Evolutionary conservation across 257 asterid species (phyloP).

Genomic region (Paraleonurus japonicus): DNA sequence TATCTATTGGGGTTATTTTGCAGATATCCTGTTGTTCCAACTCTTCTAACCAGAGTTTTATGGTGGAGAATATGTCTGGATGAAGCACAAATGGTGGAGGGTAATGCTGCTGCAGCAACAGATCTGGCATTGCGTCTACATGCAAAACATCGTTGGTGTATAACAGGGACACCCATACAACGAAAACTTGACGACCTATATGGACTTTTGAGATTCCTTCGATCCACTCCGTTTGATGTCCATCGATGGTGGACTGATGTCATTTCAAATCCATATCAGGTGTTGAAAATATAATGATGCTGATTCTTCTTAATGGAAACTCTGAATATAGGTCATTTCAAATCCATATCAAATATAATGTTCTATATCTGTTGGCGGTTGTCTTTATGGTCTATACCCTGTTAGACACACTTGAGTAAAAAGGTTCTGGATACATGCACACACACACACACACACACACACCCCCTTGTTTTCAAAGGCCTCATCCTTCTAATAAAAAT

Average conservation of each 20-base stretch:
- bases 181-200: conserved; percentile 86
- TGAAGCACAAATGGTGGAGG: conserved; percentile 99
- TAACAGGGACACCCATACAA: conserved; percentile 98
- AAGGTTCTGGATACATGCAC: background rate
- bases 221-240: conserved; percentile 78
- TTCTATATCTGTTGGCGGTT: background rate
- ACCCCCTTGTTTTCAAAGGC: background rate
- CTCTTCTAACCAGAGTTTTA: conserved; percentile 81
- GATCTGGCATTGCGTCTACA: conserved; percentile 90
- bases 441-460: background rate
- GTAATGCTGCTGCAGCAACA: conserved; percentile 88
- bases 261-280: conserved; percentile 91
- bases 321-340: background rate
- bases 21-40: conserved; percentile 94
- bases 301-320: conserved; percentile 8
- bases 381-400: background rate
- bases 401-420: background rate
- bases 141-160: conserved; percentile 93
- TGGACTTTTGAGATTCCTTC: conserved; percentile 87
- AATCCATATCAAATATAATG: too few relatives aligned
- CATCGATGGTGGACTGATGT: conserved; percentile 94
- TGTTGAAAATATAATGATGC: conserved; percentile 25
- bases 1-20: conserved; percentile 23
- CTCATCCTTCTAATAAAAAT: too few relatives aligned
- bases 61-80: conserved; percentile 99